A percentile compares a stretch with the other conserved stretches of the same genome.
Conservation (phyloP, 257 asterid species). For the Cordia subcordata region DNA sequence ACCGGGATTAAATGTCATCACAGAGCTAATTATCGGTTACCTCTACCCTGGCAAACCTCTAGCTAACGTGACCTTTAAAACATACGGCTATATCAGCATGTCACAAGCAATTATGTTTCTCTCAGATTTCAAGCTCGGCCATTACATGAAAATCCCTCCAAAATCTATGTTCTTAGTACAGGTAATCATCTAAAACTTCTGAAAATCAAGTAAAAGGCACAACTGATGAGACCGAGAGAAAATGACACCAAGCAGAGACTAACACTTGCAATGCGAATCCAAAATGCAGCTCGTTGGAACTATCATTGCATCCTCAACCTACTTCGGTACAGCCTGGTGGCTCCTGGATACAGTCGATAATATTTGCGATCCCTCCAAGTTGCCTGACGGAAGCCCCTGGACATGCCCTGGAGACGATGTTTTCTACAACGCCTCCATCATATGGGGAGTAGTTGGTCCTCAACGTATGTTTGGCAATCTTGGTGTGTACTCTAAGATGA, state of each 20-base stretch:
- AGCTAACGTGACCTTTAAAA: constrained; percentile 56
- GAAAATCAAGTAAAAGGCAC: not conserved
- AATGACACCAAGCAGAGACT: not conserved
- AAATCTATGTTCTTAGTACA: constrained; percentile 69
- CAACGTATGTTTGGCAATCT: constrained; percentile 59
- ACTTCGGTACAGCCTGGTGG: constrained; percentile 73
- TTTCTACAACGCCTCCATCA: constrained; percentile 63
- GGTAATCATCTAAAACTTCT: constrained; percentile 19
- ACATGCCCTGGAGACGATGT: constrained; percentile 65
- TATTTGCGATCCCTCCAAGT: constrained; percentile 39
- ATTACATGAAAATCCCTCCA: constrained; percentile 73
- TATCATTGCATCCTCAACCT: constrained; percentile 34
- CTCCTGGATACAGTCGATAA: constrained; percentile 38
- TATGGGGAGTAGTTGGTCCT: constrained; percentile 68
- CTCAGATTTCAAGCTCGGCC: constrained; percentile 67
- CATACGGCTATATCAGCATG: constrained; percentile 54
- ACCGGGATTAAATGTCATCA: constrained; percentile 51
- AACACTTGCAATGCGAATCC: not conserved
- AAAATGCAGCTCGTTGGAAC: constrained; percentile 44
- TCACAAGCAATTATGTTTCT: constrained; percentile 53
- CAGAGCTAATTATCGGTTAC: constrained; percentile 63
- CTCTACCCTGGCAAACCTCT: constrained; percentile 64
- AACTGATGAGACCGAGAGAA: not conserved
- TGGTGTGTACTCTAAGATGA: constrained; percentile 53
- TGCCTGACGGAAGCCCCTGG: constrained; percentile 73